Conservation (phyloP, 495 filamentous ascomycete genomes). For the Penicillium mononematosum region DNA sequence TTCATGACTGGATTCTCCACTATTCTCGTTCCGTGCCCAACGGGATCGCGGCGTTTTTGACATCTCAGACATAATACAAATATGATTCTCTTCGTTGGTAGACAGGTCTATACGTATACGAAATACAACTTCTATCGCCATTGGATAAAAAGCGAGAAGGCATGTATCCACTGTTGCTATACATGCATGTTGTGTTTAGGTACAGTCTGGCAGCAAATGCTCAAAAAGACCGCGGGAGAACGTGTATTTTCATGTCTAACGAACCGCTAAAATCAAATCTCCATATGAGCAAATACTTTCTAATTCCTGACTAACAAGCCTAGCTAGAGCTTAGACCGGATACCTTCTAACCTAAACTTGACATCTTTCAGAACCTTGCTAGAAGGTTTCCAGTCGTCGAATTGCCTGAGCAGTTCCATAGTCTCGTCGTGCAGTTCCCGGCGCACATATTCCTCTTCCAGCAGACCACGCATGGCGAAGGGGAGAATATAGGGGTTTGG, state of each 20-base stretch:
- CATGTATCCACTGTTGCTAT: not conserved
- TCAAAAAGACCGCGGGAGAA: not conserved
- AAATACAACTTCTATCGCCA: not conserved
- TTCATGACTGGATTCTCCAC: not conserved
- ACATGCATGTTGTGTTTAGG: not conserved
- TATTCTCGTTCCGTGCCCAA: not conserved
- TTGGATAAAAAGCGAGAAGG: not conserved
- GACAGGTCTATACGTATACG: not conserved
- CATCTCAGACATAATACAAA: not conserved
- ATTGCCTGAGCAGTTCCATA: constrained; percentile 75
- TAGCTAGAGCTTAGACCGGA: constrained; percentile 77
- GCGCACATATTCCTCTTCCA: constrained; percentile 90
- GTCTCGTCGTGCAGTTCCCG: constrained; percentile 74
- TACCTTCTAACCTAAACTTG: constrained; percentile 90
- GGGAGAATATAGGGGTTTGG: constrained; percentile 87
- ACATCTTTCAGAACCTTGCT: constrained; percentile 94
- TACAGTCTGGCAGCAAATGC: not conserved
- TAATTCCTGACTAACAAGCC: not conserved
- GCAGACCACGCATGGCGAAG: constrained; percentile 87
- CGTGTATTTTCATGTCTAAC: not conserved
- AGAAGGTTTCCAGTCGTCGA: constrained; percentile 89
- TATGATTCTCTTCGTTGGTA: not conserved
- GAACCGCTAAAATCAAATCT: constrained; percentile 1
- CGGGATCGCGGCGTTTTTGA: not conserved
- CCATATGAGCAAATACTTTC: not conserved